A percentile compares a stretch with the other conserved stretches of the same genome.
Conservation (phyloP, 805 yeast species). For the Dipodascus geniculatus region DNA sequence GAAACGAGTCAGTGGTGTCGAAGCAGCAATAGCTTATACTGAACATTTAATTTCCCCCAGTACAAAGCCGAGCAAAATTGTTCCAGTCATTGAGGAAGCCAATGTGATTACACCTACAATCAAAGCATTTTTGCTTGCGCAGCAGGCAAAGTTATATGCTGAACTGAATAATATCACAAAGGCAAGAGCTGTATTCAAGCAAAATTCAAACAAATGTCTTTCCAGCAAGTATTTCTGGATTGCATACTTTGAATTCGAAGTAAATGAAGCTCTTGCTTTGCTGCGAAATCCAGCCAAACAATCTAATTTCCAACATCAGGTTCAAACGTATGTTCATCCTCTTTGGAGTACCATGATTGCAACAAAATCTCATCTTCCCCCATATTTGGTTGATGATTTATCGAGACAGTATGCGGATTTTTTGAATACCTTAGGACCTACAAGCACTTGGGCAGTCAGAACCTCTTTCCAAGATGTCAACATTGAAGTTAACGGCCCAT, state of each 20-base stretch:
- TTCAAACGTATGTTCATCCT: constrained; percentile 4
- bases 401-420: constrained; percentile 18
- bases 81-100: not conserved
- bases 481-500: constrained; percentile 17
- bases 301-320: not conserved
- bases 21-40: constrained; percentile 5
- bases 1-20: constrained; percentile 6
- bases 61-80: not conserved
- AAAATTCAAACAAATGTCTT: constrained; percentile 12
- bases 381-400: constrained; percentile 18
- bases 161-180: constrained; percentile 12
- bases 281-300: not conserved
- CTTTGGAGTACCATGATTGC: constrained; percentile 13
- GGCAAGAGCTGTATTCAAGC: constrained; percentile 18
- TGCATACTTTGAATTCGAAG: constrained; percentile 21
- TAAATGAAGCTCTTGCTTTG: constrained; percentile 6
- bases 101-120: not conserved
- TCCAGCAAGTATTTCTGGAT: constrained; percentile 22
- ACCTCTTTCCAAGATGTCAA: constrained; percentile 13
- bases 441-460: constrained; percentile 4
- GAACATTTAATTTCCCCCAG: not conserved
- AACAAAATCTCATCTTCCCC: constrained; percentile 17
- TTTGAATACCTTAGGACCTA: constrained; percentile 9
- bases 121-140: constrained; percentile 6
- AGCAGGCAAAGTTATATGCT: constrained; percentile 8